Percentiles rank a stretch among this genome's conserved stretches.
phyloP scores from a whole-genome alignment of 2,329 filamentous ascomycete genomes.

The Cladophialophora chaetospira region DNA sequence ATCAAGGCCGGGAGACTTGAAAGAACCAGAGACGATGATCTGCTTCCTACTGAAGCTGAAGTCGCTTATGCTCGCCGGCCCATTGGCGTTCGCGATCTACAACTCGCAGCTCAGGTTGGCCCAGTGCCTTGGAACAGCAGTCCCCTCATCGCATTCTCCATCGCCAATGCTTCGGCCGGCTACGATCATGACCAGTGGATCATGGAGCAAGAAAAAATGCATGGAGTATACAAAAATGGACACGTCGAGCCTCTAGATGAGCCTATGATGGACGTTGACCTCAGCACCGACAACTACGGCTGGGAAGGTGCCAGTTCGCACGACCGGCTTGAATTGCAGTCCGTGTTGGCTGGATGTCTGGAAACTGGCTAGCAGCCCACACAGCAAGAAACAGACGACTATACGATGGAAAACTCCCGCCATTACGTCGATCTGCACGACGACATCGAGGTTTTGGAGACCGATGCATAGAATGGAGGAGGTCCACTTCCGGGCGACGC shows the following conservation, averaged over 20 bases:
- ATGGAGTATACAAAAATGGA: slow-evolving; percentile 7
- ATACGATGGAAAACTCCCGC: neutral
- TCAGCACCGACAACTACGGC: slow-evolving; percentile 60
- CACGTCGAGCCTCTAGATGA: slow-evolving; percentile 20
- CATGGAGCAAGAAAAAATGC: slow-evolving; percentile 33
- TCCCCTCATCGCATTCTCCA: slow-evolving; percentile 70
- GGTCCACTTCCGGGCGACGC: too few species aligned
- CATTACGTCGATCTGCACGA: neutral
- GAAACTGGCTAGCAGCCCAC: slow-evolving; percentile 21
- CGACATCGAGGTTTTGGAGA: neutral
- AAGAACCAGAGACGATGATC: slow-evolving; percentile 69
- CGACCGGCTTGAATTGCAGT: slow-evolving; percentile 28
- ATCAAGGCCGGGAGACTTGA: slow-evolving; percentile 72
- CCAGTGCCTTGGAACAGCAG: slow-evolving; percentile 77
- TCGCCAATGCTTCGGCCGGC: slow-evolving; percentile 72
- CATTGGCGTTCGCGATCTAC: slow-evolving; percentile 75
- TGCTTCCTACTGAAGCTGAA: slow-evolving; percentile 79
- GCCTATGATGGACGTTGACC: slow-evolving; percentile 44
- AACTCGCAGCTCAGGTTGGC: slow-evolving; percentile 72
- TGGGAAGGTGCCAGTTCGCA: slow-evolving; percentile 62
- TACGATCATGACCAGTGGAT: slow-evolving; percentile 71
- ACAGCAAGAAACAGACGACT: neutral
- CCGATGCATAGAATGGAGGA: too few species aligned
- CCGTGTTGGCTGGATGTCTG: slow-evolving; percentile 49
- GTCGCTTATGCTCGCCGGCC: slow-evolving; percentile 71